Base-by-base conservation (phyloP, 2,329 filamentous ascomycete genomes). In the Pseudonectria foliicola region DNA sequence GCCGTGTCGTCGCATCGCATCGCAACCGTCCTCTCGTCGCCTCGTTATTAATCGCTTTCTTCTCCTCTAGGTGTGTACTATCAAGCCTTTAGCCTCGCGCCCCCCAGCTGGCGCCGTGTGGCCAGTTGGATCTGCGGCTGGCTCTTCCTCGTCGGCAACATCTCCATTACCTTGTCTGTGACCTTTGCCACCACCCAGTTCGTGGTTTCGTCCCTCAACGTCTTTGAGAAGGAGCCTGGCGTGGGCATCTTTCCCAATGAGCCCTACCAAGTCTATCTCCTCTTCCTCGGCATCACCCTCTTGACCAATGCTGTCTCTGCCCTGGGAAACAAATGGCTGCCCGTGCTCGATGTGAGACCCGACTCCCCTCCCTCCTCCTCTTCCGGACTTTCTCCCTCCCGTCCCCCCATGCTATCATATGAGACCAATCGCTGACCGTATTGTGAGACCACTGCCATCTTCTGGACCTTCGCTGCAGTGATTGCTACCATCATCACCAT, bases 111-210 rank as follows among this genome's bases (percentile, higher is more conserved):
- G 62, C 77, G 81, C 34, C 73, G 71, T 27, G 62, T 82, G 12
- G 68, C 80, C 12, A 78, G 78, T 23, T 87, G 80, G 75, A 75
- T 84, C 41, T 82, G 78, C 45, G 82, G 82, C 40, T 88, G 82
- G 82, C 67, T 81, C 14, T 88, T 84, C 54, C 73, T 85, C 13
- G 77, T 86, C 33, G 85, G 85, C 39, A 88, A 88, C 62, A 81
- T 87, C 57, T 86, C 81, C 46, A 89, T 89, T 48, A 87, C 83
- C 0, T 67, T 87, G n/a, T 75, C 82, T n/a, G 82, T 87, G 54
- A 85, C 85, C 64, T 88, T 87, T 50, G 84, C 82, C 6, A 86
- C 84, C 4, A 82, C 79, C 0, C 75, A 87, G 45, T 72, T 77
- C 56, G 59, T 75, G 38, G 66, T 74, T 37, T 68, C 63, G 11